These are phyloP conservation scores for Kwoniella europaea DNA, from an alignment of 768 basidiomycete genomes.

Conservation along the genomic window DNA sequence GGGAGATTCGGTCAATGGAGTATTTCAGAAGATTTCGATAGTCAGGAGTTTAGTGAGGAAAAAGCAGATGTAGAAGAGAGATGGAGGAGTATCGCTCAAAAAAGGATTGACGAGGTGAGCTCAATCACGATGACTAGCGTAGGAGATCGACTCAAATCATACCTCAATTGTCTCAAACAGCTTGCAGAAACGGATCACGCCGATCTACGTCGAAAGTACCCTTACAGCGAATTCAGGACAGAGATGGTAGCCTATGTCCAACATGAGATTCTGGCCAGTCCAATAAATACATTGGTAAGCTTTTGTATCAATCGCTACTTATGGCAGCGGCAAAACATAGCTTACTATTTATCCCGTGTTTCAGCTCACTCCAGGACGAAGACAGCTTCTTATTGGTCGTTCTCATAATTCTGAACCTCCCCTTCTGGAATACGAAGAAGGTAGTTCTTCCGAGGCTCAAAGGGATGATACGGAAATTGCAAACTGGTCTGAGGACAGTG, in stretches of 20 bases:
- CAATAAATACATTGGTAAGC: slow-evolving; percentile 10
- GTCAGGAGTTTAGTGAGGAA: slow-evolving; percentile 8
- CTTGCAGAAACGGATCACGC: slow-evolving; percentile 6
- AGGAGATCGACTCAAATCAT: background rate
- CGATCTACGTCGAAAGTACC: slow-evolving; percentile 15
- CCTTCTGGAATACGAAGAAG: background rate
- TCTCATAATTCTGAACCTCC: background rate
- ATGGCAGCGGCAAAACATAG: too few relatives aligned
- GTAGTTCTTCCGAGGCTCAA: background rate
- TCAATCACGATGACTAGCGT: too few relatives aligned
- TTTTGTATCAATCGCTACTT: background rate
- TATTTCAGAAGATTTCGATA: slow-evolving; percentile 17
- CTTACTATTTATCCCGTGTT: background rate
- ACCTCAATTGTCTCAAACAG: background rate
- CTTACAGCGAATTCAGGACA: slow-evolving; percentile 24
- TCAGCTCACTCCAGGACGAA: slow-evolving; percentile 13
- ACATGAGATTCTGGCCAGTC: slow-evolving; percentile 25
- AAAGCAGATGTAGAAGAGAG: slow-evolving; percentile 18
- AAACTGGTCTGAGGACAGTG: background rate
- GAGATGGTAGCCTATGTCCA: slow-evolving; percentile 35
- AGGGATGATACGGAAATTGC: slow-evolving; percentile 9
- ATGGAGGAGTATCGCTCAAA: slow-evolving; percentile 24
- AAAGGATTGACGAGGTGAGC: slow-evolving; percentile 32
- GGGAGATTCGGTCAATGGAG: slow-evolving; percentile 43
- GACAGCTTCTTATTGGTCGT: slow-evolving; percentile 4